Conservation (phyloP, 2,329 filamentous ascomycete genomes). For the Nectriaceae sp. region DNA sequence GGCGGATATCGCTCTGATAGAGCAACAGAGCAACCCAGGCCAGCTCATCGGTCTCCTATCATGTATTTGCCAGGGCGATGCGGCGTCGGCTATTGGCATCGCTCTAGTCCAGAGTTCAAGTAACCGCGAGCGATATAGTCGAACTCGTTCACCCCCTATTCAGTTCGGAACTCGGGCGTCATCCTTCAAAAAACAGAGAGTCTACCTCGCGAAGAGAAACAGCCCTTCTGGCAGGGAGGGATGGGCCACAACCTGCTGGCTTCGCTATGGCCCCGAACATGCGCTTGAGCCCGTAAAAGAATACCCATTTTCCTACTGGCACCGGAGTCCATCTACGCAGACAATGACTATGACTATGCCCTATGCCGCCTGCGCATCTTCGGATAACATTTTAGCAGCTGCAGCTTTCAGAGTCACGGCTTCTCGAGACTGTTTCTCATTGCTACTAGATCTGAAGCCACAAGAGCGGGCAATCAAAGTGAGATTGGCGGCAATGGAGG, state of each 20-base stretch:
- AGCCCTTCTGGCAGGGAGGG: background rate
- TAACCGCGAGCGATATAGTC: conserved; percentile 9
- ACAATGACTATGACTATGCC: conserved; percentile 10
- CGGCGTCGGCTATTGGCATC: conserved; percentile 9
- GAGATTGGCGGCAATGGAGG: background rate
- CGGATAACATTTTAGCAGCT: background rate
- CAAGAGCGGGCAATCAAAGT: conserved; percentile 1
- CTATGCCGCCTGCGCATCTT: background rate
- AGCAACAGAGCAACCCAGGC: background rate
- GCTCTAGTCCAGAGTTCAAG: conserved; percentile 4
- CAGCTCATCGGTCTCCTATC: conserved; percentile 11
- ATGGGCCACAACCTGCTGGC: conserved; percentile 4
- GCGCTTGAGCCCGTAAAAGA: background rate
- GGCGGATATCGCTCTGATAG: conserved; percentile 4
- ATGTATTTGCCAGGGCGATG: conserved; percentile 8
- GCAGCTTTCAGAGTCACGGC: background rate
- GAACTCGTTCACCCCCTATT: conserved; percentile 4
- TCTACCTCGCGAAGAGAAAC: conserved; percentile 12
- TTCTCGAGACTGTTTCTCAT: background rate
- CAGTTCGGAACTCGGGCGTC: background rate
- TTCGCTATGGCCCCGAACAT: conserved; percentile 5
- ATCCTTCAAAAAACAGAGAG: conserved; percentile 2
- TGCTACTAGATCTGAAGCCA: conserved; percentile 6
- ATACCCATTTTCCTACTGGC: conserved; percentile 7
- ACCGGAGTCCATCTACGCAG: conserved; percentile 1